phyloP scores from a whole-genome alignment of 768 basidiomycete genomes.

The Russula virescens region DNA sequence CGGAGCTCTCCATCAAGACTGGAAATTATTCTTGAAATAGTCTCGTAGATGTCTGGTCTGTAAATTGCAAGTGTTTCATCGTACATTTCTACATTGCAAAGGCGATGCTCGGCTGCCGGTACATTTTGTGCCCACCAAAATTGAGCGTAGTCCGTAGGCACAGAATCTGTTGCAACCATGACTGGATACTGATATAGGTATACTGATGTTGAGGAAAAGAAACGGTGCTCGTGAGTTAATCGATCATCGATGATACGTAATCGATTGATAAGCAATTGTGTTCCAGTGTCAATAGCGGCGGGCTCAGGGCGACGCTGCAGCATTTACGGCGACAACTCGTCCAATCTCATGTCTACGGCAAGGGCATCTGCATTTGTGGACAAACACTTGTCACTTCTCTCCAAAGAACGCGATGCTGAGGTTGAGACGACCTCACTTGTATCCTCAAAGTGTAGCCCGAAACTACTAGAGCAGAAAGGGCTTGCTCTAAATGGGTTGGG shows the following conservation, averaged over 20 bases:
- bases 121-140: constrained; percentile 20
- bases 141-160: not conserved
- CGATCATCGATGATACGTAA: no score
- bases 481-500: constrained; percentile 73
- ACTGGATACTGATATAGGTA: not conserved
- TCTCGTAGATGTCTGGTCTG: constrained; percentile 21
- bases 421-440: constrained; percentile 73
- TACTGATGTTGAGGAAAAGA: not conserved
- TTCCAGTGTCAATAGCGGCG: no score
- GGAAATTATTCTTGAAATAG: constrained; percentile 43
- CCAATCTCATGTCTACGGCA: constrained; percentile 26
- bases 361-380: constrained; percentile 53
- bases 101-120: not conserved
- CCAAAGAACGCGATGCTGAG: constrained; percentile 76
- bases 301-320: no score
- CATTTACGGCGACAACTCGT: no score
- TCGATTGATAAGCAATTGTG: no score
- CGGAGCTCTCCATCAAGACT: constrained; percentile 51
- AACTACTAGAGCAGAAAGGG: constrained; percentile 83
- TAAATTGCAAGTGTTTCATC: constrained; percentile 16
- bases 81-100: constrained; percentile 17
- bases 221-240: not conserved
- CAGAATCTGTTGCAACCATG: not conserved
- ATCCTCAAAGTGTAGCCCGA: constrained; percentile 75
- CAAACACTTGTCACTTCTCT: constrained; percentile 60